Evolutionary conservation across 2,329 filamentous ascomycete species (phyloP), one percentile per base, ranked within the genome.

Genomic region (Cadophora sp.): DNA sequence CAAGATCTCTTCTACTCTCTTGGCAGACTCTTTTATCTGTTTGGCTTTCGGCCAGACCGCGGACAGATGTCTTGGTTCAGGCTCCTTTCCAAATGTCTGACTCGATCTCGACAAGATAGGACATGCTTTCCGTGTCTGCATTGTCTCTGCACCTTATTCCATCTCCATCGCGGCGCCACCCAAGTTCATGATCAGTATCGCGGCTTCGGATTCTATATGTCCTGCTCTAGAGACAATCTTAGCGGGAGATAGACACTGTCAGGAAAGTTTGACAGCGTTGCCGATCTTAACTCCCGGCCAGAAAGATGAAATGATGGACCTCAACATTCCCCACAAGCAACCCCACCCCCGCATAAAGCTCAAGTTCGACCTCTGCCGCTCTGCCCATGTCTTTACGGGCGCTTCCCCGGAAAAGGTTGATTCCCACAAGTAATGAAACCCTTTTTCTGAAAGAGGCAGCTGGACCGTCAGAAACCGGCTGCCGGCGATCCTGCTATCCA

Each of bases 211-310:
- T 12, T 9, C 6, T 16, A 3, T 4, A 43, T 43, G 6, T 12
- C 37, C 12, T 9, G 37, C 4, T 43, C 37, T 43, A 43, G 6
- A 43, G 3, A 3, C 12, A 8, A 43, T 43, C 37, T 12, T 43
- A 3, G 8, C 37, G 37, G 37, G 37, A 43, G 37, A 43, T 26
- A 26, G 48, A 50, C 48, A 50, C n/a, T 31, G 26, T n/a, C 51
- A 55, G 16, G 26, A 55, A 16, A 9, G 1, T 31, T 55, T 55
- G 51, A 55, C 24, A 59, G 19, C 29, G 24, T 27, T 63, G 65
- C 60, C 65, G 59, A 59, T 59, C 50, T 50, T 50, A 58, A 62
- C 58, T 62, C 56, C 65, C 59, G n/a, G 51, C 3, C 26, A 59
- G 43, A 31, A 65, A 58, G 14, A 59, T 7, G 27, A 40, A 43